These are phyloP conservation scores for Colletotrichum destructivum DNA, from an alignment of 2,329 filamentous ascomycete genomes.

Conservation along the genomic window DNA sequence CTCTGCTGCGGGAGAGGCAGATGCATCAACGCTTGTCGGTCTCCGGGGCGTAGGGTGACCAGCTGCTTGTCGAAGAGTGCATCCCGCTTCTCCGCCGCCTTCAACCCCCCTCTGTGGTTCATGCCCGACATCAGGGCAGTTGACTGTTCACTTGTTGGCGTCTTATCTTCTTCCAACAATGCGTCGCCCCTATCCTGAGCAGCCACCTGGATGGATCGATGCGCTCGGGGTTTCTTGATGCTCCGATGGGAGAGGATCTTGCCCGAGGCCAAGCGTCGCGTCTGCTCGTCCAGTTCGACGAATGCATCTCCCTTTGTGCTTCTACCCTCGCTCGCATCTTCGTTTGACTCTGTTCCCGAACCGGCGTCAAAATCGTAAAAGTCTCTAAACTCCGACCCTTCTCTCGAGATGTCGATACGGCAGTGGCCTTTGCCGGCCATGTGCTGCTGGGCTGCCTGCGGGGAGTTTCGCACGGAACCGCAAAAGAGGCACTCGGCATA, in stretches of 20 bases:
- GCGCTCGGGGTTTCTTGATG: not conserved
- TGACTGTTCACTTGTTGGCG: not conserved
- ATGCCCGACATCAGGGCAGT: not conserved
- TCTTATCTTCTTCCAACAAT: not conserved
- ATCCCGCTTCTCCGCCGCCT: slow-evolving; percentile 31
- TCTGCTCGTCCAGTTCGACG: slow-evolving; percentile 45
- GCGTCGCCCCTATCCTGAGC: not conserved
- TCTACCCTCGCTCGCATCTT: not conserved
- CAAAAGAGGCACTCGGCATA: slow-evolving; percentile 68
- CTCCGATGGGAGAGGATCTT: slow-evolving; percentile 51
- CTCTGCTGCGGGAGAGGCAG: slow-evolving; percentile 49
- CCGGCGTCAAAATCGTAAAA: slow-evolving; percentile 53
- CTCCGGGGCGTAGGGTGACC: slow-evolving; percentile 46
- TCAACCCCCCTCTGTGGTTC: slow-evolving; percentile 1
- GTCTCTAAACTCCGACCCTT: slow-evolving; percentile 55
- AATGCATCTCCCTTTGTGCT: not conserved
- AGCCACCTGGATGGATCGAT: not conserved
- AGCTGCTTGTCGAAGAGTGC: slow-evolving; percentile 44
- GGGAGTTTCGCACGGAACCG: slow-evolving; percentile 58
- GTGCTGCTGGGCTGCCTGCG: slow-evolving; percentile 64
- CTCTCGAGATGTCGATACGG: slow-evolving; percentile 53
- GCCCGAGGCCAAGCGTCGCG: slow-evolving; percentile 54
- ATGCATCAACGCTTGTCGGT: slow-evolving; percentile 48
- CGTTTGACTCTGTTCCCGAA: slow-evolving; percentile 32
- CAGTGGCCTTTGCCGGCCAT: slow-evolving; percentile 66